Base-by-base conservation (phyloP, 352 stramenopile genomes). In the Phytophthora constricta region DNA sequence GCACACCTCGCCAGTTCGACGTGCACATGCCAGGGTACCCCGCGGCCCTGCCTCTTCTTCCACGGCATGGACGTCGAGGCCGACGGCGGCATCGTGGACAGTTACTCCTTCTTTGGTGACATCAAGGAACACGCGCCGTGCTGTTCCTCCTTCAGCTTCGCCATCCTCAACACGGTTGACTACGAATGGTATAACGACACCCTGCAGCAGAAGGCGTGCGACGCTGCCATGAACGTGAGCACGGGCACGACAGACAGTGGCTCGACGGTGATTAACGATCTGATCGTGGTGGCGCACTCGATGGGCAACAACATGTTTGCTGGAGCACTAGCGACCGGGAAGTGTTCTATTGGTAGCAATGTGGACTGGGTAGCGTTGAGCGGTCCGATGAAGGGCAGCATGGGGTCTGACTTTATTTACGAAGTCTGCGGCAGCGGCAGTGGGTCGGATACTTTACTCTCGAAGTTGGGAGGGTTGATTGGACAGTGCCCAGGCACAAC, bases 231-330 rank as follows among this genome's bases (percentile, higher is more conserved):
- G 27, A 64, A 65, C 17, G 65, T 76, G 8, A 70, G 56, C 17
- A 77, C 62, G 19, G 57, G 65, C 17, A 41, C 3, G 1, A 50
- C 53, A 5, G 19, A 62, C 55, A 68, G 64, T 10, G 58, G 59
- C 0, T 65, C 49, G 31, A 82, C 77, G 22, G 76, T 73, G 20
- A 81, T 82, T 45, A 65, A 81, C 33, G 63, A 88, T 52, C 62
- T 80, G 20, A 87, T 86, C 53, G 54, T 90, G 27, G 64, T 90
- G 13, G 68, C 72, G 4, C 77, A 88, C 49, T 90, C 82, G 4
- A 87, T 88, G 77, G 82, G 79, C 13, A 86, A 83, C 51, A 68
- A 74, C 34, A 84, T 87, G 70, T 41, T 86, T 10, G 77, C 62
- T 13, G 67, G 73, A 2, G 82, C 82, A 7, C 37, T 89, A 11